A percentile compares a stretch with the other conserved stretches of the same genome.
phyloP scores from a whole-genome alignment of 352 stramenopile species.

The Pythium oligandrum region DNA sequence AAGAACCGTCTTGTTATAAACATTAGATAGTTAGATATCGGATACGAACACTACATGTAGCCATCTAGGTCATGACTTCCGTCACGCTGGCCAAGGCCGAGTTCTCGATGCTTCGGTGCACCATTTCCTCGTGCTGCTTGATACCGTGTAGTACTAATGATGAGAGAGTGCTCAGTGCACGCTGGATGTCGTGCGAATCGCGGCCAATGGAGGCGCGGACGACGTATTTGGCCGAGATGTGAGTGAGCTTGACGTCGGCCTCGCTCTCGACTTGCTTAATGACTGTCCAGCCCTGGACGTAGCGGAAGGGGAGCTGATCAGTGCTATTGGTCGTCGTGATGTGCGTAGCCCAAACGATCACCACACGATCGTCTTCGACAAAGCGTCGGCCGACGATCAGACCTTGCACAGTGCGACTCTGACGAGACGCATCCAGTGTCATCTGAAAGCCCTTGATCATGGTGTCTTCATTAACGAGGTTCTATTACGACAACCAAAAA shows the following conservation, averaged over 20 bases:
- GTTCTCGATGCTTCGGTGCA: conserved; percentile 1
- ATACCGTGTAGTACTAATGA: background rate
- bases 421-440: background rate
- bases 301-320: background rate
- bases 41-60: no score
- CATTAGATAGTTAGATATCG: no score
- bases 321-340: conserved; percentile 3
- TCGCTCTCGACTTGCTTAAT: conserved; percentile 2
- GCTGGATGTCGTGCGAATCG: no score
- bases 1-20: no score
- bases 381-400: conserved; percentile 11
- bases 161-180: no score
- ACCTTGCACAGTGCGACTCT: conserved; percentile 1
- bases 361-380: background rate
- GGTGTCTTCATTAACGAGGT: background rate
- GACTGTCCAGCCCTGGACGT: conserved; percentile 3
- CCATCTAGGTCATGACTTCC: no score
- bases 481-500: conserved; percentile 1
- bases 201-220: background rate
- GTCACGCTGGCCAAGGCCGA: no score
- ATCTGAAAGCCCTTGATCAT: conserved; percentile 14
- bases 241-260: background rate
- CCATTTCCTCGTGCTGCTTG: background rate
- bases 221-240: conserved; percentile 1
- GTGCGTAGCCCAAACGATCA: conserved; percentile 5